Conservation (phyloP, 805 yeast species). For the Schwanniomyces occidentalis region DNA sequence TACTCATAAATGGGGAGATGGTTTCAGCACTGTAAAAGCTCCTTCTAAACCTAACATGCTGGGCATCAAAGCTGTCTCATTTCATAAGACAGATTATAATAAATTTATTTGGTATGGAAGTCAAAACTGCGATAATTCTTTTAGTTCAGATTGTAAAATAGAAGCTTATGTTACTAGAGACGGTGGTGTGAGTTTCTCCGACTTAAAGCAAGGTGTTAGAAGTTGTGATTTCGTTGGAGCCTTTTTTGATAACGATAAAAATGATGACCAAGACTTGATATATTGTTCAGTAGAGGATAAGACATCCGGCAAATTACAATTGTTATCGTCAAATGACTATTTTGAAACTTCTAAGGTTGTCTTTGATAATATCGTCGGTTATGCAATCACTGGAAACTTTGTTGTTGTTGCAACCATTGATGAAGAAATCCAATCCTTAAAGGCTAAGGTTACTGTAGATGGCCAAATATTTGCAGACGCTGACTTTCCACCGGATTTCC, state of each 20-base stretch:
- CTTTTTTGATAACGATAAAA: constrained; percentile 38
- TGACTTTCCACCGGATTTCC: constrained; percentile 65
- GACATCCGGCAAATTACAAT: constrained; percentile 25
- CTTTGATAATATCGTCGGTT: constrained; percentile 67
- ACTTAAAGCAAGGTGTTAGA: constrained; percentile 52
- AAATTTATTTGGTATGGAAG: constrained; percentile 73
- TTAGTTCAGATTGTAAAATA: constrained; percentile 49
- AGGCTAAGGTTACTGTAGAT: constrained; percentile 75
- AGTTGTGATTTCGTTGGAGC: constrained; percentile 70
- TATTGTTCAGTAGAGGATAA: constrained; percentile 58
- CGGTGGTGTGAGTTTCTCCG: constrained; percentile 63
- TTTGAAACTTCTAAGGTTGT: constrained; percentile 44
- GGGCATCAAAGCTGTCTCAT: constrained; percentile 48
- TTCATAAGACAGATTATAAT: constrained; percentile 56
- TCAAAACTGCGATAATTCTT: constrained; percentile 51
- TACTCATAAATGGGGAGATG: constrained; percentile 67
- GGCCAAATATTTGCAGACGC: constrained; percentile 79
- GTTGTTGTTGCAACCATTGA: constrained; percentile 67
- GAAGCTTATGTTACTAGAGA: constrained; percentile 64
- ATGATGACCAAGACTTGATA: constrained; percentile 50
- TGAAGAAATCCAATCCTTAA: constrained; percentile 46
- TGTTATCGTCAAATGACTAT: constrained; percentile 53
- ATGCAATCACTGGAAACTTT: constrained; percentile 69
- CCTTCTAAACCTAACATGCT: constrained; percentile 50
- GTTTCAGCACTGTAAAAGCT: constrained; percentile 47